phyloP scores from a whole-genome alignment of 345 rosid species.

The Dimocarpus longan region DNA sequence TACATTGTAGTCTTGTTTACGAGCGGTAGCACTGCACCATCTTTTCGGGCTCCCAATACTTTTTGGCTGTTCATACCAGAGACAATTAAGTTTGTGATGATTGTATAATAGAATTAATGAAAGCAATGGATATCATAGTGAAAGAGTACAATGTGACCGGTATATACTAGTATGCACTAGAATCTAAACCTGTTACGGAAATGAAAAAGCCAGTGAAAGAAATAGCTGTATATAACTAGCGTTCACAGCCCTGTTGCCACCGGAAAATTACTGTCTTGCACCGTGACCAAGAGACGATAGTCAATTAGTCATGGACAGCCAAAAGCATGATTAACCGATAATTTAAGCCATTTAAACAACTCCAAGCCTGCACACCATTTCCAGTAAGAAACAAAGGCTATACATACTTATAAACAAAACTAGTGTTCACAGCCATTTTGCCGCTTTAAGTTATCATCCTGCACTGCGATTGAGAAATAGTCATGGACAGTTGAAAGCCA shows the following conservation, averaged over 20 bases:
- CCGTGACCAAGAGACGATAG: too few species aligned
- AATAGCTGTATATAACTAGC: not conserved
- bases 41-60: constrained; percentile 69
- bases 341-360: too few species aligned
- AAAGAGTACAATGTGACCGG: not conserved
- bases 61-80: constrained; percentile 52
- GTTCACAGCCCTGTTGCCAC: too few species aligned
- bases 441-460: not conserved
- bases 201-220: not conserved
- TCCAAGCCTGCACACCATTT: too few species aligned
- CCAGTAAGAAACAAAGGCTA: too few species aligned
- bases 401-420: too few species aligned
- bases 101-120: not conserved
- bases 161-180: not conserved
- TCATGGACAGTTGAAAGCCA: not conserved
- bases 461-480: not conserved
- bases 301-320: too few species aligned
- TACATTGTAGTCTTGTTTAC: constrained; percentile 83
- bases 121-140: not conserved
- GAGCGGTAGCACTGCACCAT: constrained; percentile 68
- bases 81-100: not conserved
- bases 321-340: too few species aligned
- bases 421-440: not conserved
- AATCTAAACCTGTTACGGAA: not conserved
- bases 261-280: too few species aligned